Base-by-base conservation (phyloP, 2,329 filamentous ascomycete genomes). In the Chrysosporium queenslandicum region DNA sequence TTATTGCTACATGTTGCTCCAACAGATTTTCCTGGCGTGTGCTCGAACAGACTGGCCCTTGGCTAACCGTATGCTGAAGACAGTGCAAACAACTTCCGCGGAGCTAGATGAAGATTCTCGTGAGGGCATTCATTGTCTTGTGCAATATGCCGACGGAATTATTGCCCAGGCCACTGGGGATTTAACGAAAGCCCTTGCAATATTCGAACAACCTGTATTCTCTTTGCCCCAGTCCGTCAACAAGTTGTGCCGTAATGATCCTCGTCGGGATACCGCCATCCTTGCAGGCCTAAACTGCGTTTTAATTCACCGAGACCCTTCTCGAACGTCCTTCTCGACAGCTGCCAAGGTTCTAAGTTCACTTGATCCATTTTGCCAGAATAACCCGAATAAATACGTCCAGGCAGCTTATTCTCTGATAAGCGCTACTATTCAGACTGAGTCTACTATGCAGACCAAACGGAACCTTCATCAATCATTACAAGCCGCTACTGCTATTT, bases 161-260 rank as follows among this genome's bases (percentile, higher is more conserved):
- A 85, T 88, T 59, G 74, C 82, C 49, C 91, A 96, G 70, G 86
- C 84, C 16, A 83, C 77, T 4, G 89, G 88, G 14, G 77, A 88
- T 57, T 74, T 92, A 1, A 71, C 79, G n/a, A 70, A 72, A 1
- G 89, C 91, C 2, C 70, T 89, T 12, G 60, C 72, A 2, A 76
- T 83, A 8, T 95, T 87, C 67, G 76, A 79, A 55, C 77, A 81
- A 37, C 70, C 76, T 1, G 68, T 72, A 16, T 82, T 94, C 59
- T 70, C 72, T 1, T 68, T 87, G 1, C 65, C 70, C 8, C 63
- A 46, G 1, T 30, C 66, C 18, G 58, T 61, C 50, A 67, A 64
- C 58, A 70, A 70, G 57, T 64, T 64, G 43, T 57, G 66, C 34
- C 70, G 65, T 37, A 68, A 69, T 30, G 76, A 80, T 32, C 73